phyloP scores from a whole-genome alignment of 2,329 filamentous ascomycete species.

The Aspergillus sp. region DNA sequence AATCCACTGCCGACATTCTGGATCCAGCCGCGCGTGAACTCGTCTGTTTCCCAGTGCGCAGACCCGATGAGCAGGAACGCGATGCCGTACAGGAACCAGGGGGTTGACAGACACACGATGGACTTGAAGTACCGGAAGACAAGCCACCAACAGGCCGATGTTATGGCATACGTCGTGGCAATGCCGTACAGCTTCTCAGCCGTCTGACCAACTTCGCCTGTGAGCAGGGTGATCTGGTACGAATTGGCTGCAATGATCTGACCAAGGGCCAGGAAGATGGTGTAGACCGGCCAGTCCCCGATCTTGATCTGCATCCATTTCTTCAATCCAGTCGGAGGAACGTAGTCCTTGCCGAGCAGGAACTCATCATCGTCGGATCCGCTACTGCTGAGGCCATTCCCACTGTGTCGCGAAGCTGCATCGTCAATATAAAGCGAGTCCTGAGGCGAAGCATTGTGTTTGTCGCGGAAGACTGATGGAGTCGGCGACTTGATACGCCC shows the following conservation, averaged over 20 bases:
- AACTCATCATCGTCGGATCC: slow-evolving; percentile 59
- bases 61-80: slow-evolving; percentile 62
- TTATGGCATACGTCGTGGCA: slow-evolving; percentile 58
- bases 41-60: no score
- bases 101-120: slow-evolving; percentile 57
- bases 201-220: slow-evolving; percentile 62
- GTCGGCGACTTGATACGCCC: slow-evolving; percentile 49
- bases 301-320: slow-evolving; percentile 58
- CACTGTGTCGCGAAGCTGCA: slow-evolving; percentile 28
- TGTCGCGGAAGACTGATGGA: slow-evolving; percentile 33
- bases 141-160: slow-evolving; percentile 63
- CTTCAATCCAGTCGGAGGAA: slow-evolving; percentile 56
- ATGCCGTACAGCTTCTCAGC: slow-evolving; percentile 61
- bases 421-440: slow-evolving; percentile 51
- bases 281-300: slow-evolving; percentile 65
- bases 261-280: slow-evolving; percentile 61
- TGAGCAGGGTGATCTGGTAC: slow-evolving; percentile 68
- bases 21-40: no score
- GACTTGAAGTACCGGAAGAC: slow-evolving; percentile 60
- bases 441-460: slow-evolving; percentile 33
- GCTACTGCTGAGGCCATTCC: slow-evolving; percentile 9
- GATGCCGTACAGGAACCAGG: slow-evolving; percentile 58
- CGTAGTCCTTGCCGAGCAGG: slow-evolving; percentile 56
- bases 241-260: slow-evolving; percentile 67
- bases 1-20: slow-evolving; percentile 62